These are phyloP conservation scores for Aureobasidium namibiae DNA, from an alignment of 2,329 filamentous ascomycete genomes.

Conservation along the genomic window DNA sequence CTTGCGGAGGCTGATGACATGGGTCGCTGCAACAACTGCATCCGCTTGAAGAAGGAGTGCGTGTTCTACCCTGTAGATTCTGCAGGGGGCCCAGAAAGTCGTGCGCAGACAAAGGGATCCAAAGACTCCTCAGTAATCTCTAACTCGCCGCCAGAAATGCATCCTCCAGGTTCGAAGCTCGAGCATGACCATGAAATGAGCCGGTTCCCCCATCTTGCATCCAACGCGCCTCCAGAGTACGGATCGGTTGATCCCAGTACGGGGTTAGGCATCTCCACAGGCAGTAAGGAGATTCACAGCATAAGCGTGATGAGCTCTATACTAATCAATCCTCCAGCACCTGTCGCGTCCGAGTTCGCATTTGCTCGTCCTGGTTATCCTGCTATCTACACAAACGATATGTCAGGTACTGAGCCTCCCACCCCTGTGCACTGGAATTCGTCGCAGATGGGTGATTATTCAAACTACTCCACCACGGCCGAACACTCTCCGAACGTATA, in stretches of 20 bases:
- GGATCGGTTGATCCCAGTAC: constrained; percentile 16
- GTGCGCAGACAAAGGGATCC: constrained; percentile 30
- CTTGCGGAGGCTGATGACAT: constrained; percentile 63
- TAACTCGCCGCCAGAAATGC: constrained; percentile 13
- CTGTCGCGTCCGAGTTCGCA: constrained; percentile 1
- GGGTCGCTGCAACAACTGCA: constrained; percentile 83
- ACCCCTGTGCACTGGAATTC: constrained; percentile 2
- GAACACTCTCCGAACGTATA: constrained; percentile 3
- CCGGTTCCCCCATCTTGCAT: constrained; percentile 17
- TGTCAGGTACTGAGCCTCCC: constrained; percentile 2
- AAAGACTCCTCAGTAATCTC: constrained; percentile 16
- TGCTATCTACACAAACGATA: background rate
- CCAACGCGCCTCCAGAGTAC: constrained; percentile 17
- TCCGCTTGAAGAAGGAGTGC: constrained; percentile 88
- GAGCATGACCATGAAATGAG: constrained; percentile 15
- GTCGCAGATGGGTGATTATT: constrained; percentile 13
- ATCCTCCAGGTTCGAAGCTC: constrained; percentile 4
- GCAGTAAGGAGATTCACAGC: background rate
- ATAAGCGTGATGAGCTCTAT: background rate
- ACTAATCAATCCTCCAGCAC: background rate
- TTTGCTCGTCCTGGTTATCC: constrained; percentile 6
- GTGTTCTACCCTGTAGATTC: constrained; percentile 79
- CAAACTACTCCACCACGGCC: background rate
- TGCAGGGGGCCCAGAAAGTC: constrained; percentile 53
- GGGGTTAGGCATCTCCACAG: constrained; percentile 11